Evolutionary conservation across 2,329 filamentous ascomycete genomes (phyloP).

Genomic region (Verticillium nubilum): DNA sequence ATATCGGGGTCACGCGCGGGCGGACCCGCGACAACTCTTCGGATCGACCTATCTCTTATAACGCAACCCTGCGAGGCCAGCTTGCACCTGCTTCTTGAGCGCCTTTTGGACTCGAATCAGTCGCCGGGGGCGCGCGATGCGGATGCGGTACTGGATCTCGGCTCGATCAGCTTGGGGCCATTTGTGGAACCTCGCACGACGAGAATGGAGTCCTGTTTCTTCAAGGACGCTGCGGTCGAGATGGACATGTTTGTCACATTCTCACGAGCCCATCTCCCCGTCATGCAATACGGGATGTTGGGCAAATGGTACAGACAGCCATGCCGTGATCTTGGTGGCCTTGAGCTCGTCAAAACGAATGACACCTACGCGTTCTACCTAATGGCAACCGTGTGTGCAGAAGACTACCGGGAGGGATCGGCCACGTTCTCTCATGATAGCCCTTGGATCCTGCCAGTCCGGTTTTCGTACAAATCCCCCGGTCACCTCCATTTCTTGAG

Average conservation of each 20-base stretch:
- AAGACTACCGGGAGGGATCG: constrained; percentile 1
- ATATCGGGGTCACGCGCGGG: not conserved
- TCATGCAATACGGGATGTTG: not conserved
- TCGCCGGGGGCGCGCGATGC: not conserved
- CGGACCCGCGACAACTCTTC: not conserved
- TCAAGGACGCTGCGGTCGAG: not conserved
- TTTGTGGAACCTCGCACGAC: not conserved
- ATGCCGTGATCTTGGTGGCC: not conserved
- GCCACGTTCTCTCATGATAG: not conserved
- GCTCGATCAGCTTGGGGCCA: not conserved
- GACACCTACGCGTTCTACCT: not conserved
- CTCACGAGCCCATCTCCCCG: not conserved
- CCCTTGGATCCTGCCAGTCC: constrained; percentile 1
- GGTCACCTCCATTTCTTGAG: constrained; percentile 1
- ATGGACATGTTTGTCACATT: not conserved
- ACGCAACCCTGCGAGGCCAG: not conserved
- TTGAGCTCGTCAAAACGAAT: not conserved
- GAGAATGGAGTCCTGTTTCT: not conserved
- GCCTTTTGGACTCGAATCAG: not conserved
- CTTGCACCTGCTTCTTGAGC: constrained; percentile 1
- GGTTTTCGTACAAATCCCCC: not conserved
- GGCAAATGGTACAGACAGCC: not conserved
- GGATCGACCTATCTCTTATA: not conserved
- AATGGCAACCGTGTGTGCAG: not conserved
- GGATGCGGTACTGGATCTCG: not conserved